Conservation (phyloP, 2,329 filamentous ascomycete genomes). For the Verruconis gallopava region DNA sequence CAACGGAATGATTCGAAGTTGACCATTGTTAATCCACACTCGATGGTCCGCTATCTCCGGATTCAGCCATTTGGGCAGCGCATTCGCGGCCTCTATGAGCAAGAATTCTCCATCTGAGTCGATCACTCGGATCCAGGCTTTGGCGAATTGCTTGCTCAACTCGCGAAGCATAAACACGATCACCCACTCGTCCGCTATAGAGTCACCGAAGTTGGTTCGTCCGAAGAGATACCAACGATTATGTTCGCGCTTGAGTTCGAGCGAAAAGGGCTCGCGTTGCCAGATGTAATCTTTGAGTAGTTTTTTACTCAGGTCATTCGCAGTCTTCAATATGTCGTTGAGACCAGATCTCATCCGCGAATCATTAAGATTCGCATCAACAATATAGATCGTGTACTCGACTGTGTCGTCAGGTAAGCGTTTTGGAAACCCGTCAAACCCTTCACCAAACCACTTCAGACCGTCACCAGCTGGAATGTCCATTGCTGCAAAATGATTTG, state of each 20-base stretch:
- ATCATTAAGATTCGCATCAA: constrained; percentile 43
- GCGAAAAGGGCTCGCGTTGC: constrained; percentile 73
- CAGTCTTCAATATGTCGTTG: constrained; percentile 58
- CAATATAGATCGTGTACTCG: constrained; percentile 68
- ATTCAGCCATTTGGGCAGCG: constrained; percentile 78
- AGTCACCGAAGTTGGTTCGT: constrained; percentile 78
- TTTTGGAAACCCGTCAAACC: constrained; percentile 52
- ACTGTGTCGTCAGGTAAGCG: constrained; percentile 69
- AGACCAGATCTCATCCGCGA: constrained; percentile 51
- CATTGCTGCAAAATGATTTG: no score
- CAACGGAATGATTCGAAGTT: constrained; percentile 57
- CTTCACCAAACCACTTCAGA: constrained; percentile 52
- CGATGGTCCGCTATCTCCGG: constrained; percentile 81
- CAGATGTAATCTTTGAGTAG: constrained; percentile 82
- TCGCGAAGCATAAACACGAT: constrained; percentile 81
- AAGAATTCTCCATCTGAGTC: constrained; percentile 94
- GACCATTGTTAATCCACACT: constrained; percentile 73
- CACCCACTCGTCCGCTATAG: constrained; percentile 94
- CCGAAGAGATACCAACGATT: constrained; percentile 53
- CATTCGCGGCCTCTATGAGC: constrained; percentile 82
- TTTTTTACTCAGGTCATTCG: constrained; percentile 47
- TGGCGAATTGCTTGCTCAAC: constrained; percentile 57
- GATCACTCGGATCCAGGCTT: constrained; percentile 69
- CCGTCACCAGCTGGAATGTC: constrained; percentile 33
- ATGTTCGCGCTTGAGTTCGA: constrained; percentile 50